Conservation (phyloP, 192 early-diverging fungal genomes). For the Geranomyces variabilis region DNA sequence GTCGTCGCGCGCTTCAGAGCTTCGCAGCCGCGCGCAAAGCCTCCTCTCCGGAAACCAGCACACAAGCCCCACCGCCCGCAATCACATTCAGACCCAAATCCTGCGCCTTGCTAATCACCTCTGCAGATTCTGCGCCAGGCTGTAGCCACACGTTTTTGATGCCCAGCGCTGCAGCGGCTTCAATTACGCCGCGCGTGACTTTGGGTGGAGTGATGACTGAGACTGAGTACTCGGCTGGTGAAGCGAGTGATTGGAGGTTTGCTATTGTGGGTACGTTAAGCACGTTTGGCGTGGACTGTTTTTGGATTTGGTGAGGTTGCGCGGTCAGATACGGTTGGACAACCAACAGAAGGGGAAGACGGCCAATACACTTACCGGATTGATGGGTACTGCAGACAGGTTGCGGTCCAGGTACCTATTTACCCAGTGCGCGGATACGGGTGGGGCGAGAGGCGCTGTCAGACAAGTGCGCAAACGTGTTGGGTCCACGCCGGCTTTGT, state of each 20-base stretch:
- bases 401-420: conserved; percentile 41
- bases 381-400: conserved; percentile 42
- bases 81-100: conserved; percentile 56
- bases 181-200: conserved; percentile 61
- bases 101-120: conserved; percentile 52
- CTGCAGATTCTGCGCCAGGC: conserved; percentile 66
- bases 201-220: conserved; percentile 74
- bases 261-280: conserved; percentile 35
- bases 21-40: conserved; percentile 31
- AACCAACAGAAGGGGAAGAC: neutral
- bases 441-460: too few species aligned
- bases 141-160: conserved; percentile 73
- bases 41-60: conserved; percentile 55
- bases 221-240: conserved; percentile 53
- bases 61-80: conserved; percentile 64
- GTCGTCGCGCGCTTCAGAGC: conserved; percentile 26
- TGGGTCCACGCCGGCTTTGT: too few species aligned
- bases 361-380: conserved; percentile 37
- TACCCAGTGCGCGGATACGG: too few species aligned
- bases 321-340: neutral
- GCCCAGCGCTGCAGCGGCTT: conserved; percentile 61
- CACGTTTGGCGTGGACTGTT: conserved; percentile 10
- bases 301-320: conserved; percentile 11
- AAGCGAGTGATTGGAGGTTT: conserved; percentile 31
- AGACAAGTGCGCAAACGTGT: too few species aligned